Evolutionary conservation across 805 yeast genomes (phyloP).

Genomic region (Clavispora fructus): DNA sequence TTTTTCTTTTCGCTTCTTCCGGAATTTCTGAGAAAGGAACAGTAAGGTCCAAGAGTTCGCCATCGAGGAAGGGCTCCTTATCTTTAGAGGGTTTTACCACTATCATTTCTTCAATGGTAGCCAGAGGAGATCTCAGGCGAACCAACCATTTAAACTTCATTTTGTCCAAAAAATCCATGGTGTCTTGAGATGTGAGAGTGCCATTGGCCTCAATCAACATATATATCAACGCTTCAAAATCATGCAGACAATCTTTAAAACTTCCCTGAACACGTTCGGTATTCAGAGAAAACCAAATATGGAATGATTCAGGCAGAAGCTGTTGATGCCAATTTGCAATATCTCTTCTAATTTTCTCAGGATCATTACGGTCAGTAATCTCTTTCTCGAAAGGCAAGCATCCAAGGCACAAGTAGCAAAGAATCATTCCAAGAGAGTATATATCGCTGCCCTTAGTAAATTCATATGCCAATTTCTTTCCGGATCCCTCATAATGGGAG

Average conservation of each 20-base stretch:
- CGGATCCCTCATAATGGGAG: slow-evolving; percentile 12
- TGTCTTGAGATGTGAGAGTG: slow-evolving; percentile 10
- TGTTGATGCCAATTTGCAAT: slow-evolving; percentile 29
- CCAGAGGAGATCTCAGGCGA: slow-evolving; percentile 16
- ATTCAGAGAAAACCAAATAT: slow-evolving; percentile 21
- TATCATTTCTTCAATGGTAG: slow-evolving; percentile 6
- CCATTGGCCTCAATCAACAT: slow-evolving; percentile 22
- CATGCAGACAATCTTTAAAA: slow-evolving; percentile 4
- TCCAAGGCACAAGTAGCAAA: slow-evolving; percentile 70
- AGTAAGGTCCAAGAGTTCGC: slow-evolving; percentile 1
- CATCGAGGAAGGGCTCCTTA: background rate
- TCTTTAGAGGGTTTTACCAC: background rate
- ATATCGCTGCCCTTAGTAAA: slow-evolving; percentile 73
- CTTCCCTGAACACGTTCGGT: background rate
- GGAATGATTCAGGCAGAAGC: slow-evolving; percentile 17
- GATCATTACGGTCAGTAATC: slow-evolving; percentile 17
- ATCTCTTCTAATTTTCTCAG: slow-evolving; percentile 20
- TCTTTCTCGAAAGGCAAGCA: slow-evolving; percentile 48
- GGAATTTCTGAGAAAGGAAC: background rate
- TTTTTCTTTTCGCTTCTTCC: background rate
- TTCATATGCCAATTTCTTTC: slow-evolving; percentile 39
- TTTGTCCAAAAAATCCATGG: slow-evolving; percentile 16
- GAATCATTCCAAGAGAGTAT: slow-evolving; percentile 79
- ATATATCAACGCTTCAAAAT: slow-evolving; percentile 20
- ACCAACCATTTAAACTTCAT: slow-evolving; percentile 16